phyloP scores from a whole-genome alignment of 2,329 filamentous ascomycete genomes.

The Penicillium sp. region DNA sequence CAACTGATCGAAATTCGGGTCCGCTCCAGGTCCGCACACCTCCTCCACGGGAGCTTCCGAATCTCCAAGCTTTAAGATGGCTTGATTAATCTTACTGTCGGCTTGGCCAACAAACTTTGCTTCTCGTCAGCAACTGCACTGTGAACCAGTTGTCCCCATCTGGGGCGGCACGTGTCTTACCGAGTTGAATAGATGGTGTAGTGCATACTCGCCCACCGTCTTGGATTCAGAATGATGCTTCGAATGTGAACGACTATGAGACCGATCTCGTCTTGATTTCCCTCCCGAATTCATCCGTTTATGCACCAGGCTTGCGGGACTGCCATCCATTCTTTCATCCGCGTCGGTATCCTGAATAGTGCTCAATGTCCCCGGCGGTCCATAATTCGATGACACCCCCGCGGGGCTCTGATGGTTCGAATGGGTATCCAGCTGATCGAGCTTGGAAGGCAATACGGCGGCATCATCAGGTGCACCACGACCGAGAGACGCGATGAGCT shows the following conservation, averaged over 20 bases:
- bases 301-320: slow-evolving; percentile 31
- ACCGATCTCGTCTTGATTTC: slow-evolving; percentile 69
- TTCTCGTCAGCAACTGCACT: background rate
- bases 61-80: slow-evolving; percentile 75
- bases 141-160: background rate
- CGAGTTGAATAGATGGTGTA: slow-evolving; percentile 94
- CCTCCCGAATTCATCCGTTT: slow-evolving; percentile 58
- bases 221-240: slow-evolving; percentile 73
- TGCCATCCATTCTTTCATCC: slow-evolving; percentile 27
- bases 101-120: slow-evolving; percentile 84
- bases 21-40: slow-evolving; percentile 86
- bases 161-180: slow-evolving; percentile 50
- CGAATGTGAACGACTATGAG: slow-evolving; percentile 75
- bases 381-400: slow-evolving; percentile 42
- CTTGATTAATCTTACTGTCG: slow-evolving; percentile 93
- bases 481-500: slow-evolving; percentile 73
- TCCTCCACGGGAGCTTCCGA: slow-evolving; percentile 82
- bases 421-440: slow-evolving; percentile 36
- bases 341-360: slow-evolving; percentile 42
- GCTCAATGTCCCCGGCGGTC: slow-evolving; percentile 30
- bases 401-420: slow-evolving; percentile 32
- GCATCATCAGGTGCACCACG: slow-evolving; percentile 54
- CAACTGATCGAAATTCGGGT: slow-evolving; percentile 88
- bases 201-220: slow-evolving; percentile 95
- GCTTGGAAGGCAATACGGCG: slow-evolving; percentile 26